Conservation (phyloP, 148 eudicot genomes). For the Fagopyrum homotropicum region DNA sequence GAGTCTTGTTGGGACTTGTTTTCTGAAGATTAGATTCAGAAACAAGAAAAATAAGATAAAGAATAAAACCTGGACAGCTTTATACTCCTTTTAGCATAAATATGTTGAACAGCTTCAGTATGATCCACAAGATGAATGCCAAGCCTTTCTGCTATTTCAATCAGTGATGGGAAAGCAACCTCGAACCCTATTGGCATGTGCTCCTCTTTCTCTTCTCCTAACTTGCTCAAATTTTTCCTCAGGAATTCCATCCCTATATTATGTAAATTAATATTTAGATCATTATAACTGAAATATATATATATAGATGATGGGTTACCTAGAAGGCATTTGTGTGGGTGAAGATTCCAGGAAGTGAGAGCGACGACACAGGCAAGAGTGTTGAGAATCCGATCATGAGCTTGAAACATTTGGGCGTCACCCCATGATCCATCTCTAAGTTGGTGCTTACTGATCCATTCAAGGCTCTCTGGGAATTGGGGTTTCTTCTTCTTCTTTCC, state of each 20-base stretch:
- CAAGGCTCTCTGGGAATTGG: conserved; percentile 59
- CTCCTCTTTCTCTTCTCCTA: conserved; percentile 54
- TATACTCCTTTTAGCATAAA: conserved; percentile 48
- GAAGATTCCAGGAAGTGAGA: conserved; percentile 57
- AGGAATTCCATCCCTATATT: conserved; percentile 51
- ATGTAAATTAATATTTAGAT: background rate
- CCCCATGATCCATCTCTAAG: conserved; percentile 83
- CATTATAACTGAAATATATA: background rate
- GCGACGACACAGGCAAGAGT: conserved; percentile 77
- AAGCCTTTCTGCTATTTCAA: conserved; percentile 51
- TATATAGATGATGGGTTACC: conserved; percentile 19
- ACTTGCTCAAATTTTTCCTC: conserved; percentile 45
- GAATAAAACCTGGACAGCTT: conserved; percentile 58
- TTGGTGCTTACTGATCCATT: conserved; percentile 72
- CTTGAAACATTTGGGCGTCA: conserved; percentile 32
- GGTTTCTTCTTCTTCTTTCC: conserved; percentile 24
- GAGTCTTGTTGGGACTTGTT: background rate
- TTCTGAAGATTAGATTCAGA: background rate
- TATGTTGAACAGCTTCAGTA: conserved; percentile 6
- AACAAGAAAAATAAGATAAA: too few species aligned
- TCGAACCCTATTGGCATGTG: conserved; percentile 96
- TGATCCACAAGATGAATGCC: conserved; percentile 32
- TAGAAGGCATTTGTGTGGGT: conserved; percentile 31
- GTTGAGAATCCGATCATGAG: conserved; percentile 65
- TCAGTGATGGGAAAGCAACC: conserved; percentile 73